These are phyloP conservation scores for Panellus pusillus DNA, from an alignment of 768 basidiomycete species.

Conservation along the genomic window DNA sequence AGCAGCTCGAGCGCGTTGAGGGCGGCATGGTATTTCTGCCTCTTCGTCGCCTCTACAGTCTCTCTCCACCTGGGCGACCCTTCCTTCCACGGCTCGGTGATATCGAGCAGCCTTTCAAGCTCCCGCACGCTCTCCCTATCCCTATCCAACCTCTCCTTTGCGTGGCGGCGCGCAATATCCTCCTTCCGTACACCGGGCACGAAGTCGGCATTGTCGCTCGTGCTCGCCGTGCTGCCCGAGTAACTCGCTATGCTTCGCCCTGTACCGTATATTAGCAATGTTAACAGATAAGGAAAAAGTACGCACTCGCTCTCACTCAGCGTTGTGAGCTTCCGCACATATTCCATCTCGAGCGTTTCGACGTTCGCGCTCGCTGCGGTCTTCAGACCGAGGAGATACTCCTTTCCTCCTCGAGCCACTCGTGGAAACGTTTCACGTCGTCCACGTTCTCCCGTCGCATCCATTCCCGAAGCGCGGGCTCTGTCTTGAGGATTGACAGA, in stretches of 20 bases:
- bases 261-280: too few species aligned
- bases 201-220: background rate
- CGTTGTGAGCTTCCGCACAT: slow-evolving; percentile 1
- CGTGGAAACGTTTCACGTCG: background rate
- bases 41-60: background rate
- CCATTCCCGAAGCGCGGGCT: background rate
- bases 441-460: background rate
- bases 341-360: slow-evolving; percentile 17
- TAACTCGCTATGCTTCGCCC: background rate
- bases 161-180: slow-evolving; percentile 6
- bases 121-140: slow-evolving; percentile 7
- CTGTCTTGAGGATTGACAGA: slow-evolving; percentile 11
- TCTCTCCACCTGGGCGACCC: slow-evolving; percentile 12
- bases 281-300: too few species aligned
- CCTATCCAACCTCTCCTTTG: slow-evolving; percentile 10
- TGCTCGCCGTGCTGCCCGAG: background rate
- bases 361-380: background rate
- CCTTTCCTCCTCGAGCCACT: slow-evolving; percentile 16
- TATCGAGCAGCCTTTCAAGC: background rate
- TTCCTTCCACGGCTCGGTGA: slow-evolving; percentile 7
- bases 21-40: slow-evolving; percentile 10
- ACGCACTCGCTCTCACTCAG: background rate
- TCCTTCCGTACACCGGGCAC: background rate
- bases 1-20: slow-evolving; percentile 20
- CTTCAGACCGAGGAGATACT: slow-evolving; percentile 6